phyloP scores from a whole-genome alignment of 2,329 filamentous ascomycete genomes.

The Westerdykella aurantiaca region DNA sequence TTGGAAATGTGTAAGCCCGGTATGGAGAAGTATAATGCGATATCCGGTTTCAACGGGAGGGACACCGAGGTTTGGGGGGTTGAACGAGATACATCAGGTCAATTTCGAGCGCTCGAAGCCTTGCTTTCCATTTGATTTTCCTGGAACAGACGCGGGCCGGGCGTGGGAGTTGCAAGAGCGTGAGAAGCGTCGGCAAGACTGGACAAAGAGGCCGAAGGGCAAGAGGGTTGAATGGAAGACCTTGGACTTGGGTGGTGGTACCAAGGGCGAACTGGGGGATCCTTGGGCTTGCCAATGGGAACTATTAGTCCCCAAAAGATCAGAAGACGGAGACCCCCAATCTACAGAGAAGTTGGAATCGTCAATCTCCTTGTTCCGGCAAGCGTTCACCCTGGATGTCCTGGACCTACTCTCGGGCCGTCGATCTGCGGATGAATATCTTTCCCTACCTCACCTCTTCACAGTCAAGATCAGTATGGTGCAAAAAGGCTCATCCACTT shows the following conservation, averaged over 20 bases:
- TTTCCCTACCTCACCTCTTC: slow-evolving; percentile 36
- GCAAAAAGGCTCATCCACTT: slow-evolving; percentile 62
- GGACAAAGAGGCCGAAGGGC: slow-evolving; percentile 73
- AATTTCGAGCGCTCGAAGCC: slow-evolving; percentile 70
- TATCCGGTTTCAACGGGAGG: slow-evolving; percentile 73
- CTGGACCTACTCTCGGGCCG: slow-evolving; percentile 22
- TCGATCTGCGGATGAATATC: neutral
- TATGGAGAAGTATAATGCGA: slow-evolving; percentile 85
- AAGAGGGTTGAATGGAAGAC: slow-evolving; percentile 72
- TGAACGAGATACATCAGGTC: slow-evolving; percentile 74
- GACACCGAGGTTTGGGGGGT: slow-evolving; percentile 74
- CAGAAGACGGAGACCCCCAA: neutral
- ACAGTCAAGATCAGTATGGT: slow-evolving; percentile 63
- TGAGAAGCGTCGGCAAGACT: slow-evolving; percentile 54
- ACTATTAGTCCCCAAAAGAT: slow-evolving; percentile 46
- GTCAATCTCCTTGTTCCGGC: slow-evolving; percentile 18
- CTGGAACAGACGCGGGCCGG: slow-evolving; percentile 71
- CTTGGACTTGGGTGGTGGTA: slow-evolving; percentile 65
- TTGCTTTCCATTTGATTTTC: slow-evolving; percentile 83
- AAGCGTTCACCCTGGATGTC: slow-evolving; percentile 16
- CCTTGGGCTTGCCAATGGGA: slow-evolving; percentile 85
- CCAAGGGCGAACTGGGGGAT: slow-evolving; percentile 74
- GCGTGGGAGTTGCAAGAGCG: slow-evolving; percentile 69
- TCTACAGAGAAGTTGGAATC: slow-evolving; percentile 5
- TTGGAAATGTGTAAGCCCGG: slow-evolving; percentile 78